Base-by-base conservation (phyloP, 225 moss, liverwort and hornwort species). In the Bryoerythrophyllum caledonicum region DNA sequence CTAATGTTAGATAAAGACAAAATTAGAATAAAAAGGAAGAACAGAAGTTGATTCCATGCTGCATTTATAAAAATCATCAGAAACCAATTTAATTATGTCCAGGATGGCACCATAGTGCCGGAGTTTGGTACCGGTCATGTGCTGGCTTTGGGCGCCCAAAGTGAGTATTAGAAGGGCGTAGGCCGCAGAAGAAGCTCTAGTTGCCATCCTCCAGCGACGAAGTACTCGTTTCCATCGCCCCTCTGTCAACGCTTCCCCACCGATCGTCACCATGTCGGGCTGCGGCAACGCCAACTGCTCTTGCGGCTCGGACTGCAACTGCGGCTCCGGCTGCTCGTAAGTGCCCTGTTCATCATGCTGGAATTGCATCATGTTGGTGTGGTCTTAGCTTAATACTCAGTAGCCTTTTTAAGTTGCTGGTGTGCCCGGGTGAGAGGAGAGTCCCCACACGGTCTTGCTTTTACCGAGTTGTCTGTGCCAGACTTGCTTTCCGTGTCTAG, bases 251-350 rank as follows among this genome's bases (percentile, higher is more conserved):
- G n/a, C n/a, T 54, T 32, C 24, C 65, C 26, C 44, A 26, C 65
- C 44, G 68, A 37, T 52, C 28, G n/a, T 74, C 71, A 78, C 63
- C 75, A 86, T 86, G 86, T 86, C 86, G 6, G 86, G 84, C 72
- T 86, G 86, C 51, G 78, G 84, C 58, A 86, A 80, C 75, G 4
- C 84, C 58, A 73, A 68, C 23, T 86, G 84, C 78, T 1, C 0
- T 0, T 86, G 86, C 78, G 84, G 78, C 13, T n/a, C n/a, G n/a
- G 0, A n/a, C n/a, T 86, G 86, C 81, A 72, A 12, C 44, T 86
- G 86, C 86, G 84, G 84, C n/a, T n/a, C n/a, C 72, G 2, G 8
- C 81, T 86, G 86, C 84, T 20, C 30, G 85, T 85, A 73, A 73
- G 75, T 10, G 1, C 19, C 48, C 48, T 6, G 17, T 17, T 60